Evolutionary conservation across 495 filamentous ascomycete genomes (phyloP).

Genomic region (Trichoderma virens): DNA sequence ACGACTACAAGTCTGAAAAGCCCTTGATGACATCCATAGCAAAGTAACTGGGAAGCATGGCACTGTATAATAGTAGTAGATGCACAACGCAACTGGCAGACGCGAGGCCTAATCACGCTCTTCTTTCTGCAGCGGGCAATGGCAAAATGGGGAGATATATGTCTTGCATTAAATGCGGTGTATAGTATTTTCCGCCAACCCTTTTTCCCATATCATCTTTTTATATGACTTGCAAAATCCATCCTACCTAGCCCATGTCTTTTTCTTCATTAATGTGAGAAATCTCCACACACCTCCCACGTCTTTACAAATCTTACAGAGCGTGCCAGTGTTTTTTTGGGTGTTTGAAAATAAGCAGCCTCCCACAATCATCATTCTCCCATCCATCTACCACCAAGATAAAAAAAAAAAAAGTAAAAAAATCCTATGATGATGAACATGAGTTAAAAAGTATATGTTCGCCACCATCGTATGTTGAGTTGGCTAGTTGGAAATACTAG

Average conservation of each 20-base stretch:
- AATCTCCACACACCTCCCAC: not conserved
- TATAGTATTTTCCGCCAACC: constrained; percentile 3
- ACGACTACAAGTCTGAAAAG: not conserved
- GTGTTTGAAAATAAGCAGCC: not conserved
- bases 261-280: not conserved
- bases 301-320: constrained; percentile 1
- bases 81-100: not conserved
- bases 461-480: not conserved
- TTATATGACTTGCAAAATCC: not conserved
- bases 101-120: not conserved
- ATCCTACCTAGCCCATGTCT: constrained; percentile 5
- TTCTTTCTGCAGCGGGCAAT: too few relatives aligned
- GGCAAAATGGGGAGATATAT: not conserved
- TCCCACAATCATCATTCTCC: not conserved
- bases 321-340: not conserved
- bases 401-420: not conserved
- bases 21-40: not conserved
- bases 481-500: not conserved
- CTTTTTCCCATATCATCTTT: not conserved
- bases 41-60: not conserved
- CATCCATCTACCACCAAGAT: constrained; percentile 2
- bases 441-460: not conserved
- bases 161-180: constrained; percentile 3
- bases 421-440: not conserved
- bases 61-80: not conserved